phyloP scores from a whole-genome alignment of 2,329 filamentous ascomycete species.

The Ilyonectria robusta region DNA sequence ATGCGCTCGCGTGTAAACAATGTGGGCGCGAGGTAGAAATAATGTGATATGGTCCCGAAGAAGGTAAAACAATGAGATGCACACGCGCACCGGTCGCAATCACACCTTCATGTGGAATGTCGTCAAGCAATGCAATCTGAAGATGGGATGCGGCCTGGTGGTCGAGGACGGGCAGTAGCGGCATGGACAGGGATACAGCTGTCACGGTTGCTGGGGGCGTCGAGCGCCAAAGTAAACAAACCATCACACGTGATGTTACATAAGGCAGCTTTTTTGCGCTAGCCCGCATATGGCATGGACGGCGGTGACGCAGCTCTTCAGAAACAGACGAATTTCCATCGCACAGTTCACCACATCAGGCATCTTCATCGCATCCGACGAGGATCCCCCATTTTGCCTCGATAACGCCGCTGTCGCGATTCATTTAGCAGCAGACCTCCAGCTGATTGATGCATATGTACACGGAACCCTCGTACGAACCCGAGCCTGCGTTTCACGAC shows the following conservation, averaged over 20 bases:
- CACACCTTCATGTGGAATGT: constrained; percentile 44
- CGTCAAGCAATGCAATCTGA: constrained; percentile 44
- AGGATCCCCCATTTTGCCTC: neutral
- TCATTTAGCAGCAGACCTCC: neutral
- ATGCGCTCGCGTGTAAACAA: constrained; percentile 47
- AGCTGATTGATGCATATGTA: neutral
- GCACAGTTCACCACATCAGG: constrained; percentile 22
- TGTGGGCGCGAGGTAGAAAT: constrained; percentile 25
- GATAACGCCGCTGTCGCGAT: neutral
- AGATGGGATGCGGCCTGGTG: constrained; percentile 26
- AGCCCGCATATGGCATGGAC: constrained; percentile 33
- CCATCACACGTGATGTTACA: constrained; percentile 40
- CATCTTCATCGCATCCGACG: constrained; percentile 14
- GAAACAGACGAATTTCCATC: constrained; percentile 24
- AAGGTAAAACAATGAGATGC: constrained; percentile 41
- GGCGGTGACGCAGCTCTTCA: constrained; percentile 28
- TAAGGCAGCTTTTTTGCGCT: constrained; percentile 17
- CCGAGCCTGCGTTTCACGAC: neutral
- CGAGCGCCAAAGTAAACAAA: constrained; percentile 47
- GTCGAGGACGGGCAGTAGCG: constrained; percentile 36
- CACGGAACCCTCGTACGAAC: too few species aligned
- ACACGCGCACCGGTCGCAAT: constrained; percentile 42
- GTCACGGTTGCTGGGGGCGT: constrained; percentile 48
- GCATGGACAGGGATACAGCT: constrained; percentile 36
- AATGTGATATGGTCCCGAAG: constrained; percentile 15